A percentile compares a stretch with the other conserved stretches of the same genome.
Evolutionary conservation across 371 early-diverging fungal species (phyloP).

Genomic region (Encephalitozoon cuniculi): DNA sequence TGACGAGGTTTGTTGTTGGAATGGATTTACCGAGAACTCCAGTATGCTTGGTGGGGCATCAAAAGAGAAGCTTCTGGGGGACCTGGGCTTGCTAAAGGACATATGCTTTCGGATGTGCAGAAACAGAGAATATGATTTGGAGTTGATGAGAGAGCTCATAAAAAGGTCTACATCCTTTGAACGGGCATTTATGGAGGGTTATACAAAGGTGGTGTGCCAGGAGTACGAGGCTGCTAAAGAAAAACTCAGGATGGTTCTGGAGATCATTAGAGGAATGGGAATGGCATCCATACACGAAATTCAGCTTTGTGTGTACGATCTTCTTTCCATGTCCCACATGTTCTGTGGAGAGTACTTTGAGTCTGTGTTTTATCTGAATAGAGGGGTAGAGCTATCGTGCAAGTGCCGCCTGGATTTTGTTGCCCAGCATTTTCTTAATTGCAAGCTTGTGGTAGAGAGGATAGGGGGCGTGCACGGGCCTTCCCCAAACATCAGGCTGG

Average conservation of each 20-base stretch:
- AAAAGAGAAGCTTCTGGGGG: background rate
- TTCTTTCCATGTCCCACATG: constrained; percentile 14
- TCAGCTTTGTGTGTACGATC: constrained; percentile 18
- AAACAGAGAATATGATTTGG: background rate
- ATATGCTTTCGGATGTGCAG: background rate
- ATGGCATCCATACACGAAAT: background rate
- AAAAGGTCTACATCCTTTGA: background rate
- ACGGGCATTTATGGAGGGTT: background rate
- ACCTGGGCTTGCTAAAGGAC: background rate
- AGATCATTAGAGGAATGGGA: background rate
- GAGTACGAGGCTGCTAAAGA: background rate
- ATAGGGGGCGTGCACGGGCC: background rate
- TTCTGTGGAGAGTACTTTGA: constrained; percentile 13
- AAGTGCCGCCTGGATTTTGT: background rate
- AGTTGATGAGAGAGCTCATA: background rate
- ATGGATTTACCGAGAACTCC: background rate
- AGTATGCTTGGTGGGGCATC: background rate
- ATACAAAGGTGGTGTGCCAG: background rate
- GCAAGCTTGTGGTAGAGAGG: constrained; percentile 3
- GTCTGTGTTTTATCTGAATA: constrained; percentile 17
- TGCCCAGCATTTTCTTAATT: constrained; percentile 10
- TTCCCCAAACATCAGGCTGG: background rate
- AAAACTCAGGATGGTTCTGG: background rate
- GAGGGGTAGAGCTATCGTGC: background rate
- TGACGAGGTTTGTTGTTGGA: background rate